A percentile compares a stretch with the other conserved stretches of the same genome.
Conservation (phyloP, 495 filamentous ascomycete species). For the Aspergillus coremiiformis region DNA sequence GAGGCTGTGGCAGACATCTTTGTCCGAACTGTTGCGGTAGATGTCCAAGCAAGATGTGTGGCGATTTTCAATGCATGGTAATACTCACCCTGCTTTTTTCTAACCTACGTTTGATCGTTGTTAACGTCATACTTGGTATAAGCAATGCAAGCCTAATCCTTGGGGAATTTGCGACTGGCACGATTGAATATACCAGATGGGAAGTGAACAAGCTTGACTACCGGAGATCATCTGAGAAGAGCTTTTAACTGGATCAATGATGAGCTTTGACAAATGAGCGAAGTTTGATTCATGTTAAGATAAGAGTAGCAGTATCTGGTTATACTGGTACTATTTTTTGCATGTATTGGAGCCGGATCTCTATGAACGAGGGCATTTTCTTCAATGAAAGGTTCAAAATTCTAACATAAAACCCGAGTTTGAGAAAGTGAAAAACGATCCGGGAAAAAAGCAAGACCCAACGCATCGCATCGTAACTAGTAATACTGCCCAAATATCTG, state of each 20-base stretch:
- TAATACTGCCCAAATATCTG: neutral
- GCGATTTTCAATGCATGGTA: slow-evolving; percentile 29
- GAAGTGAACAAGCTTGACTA: neutral
- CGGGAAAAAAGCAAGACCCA: neutral
- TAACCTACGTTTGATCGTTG: neutral
- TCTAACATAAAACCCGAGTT: too few species aligned
- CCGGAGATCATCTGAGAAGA: neutral
- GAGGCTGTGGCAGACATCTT: slow-evolving; percentile 21
- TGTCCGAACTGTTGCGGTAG: slow-evolving; percentile 27
- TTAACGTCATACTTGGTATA: slow-evolving; percentile 8
- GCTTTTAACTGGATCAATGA: too few species aligned
- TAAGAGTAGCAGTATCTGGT: too few species aligned
- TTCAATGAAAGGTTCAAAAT: neutral
- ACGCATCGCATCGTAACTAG: neutral
- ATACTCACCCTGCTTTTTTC: neutral
- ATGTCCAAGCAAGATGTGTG: slow-evolving; percentile 23
- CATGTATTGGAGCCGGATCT: neutral
- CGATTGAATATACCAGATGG: neutral
- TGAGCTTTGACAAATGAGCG: neutral
- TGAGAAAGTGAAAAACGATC: too few species aligned
- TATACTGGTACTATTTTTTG: neutral
- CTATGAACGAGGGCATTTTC: neutral
- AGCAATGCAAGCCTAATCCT: slow-evolving; percentile 22
- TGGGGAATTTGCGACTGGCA: slow-evolving; percentile 28
- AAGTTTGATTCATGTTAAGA: neutral